Evolutionary conservation across 352 stramenopile genomes (phyloP), one percentile per base, ranked within the genome.

Genomic region (Phytophthora pini): DNA sequence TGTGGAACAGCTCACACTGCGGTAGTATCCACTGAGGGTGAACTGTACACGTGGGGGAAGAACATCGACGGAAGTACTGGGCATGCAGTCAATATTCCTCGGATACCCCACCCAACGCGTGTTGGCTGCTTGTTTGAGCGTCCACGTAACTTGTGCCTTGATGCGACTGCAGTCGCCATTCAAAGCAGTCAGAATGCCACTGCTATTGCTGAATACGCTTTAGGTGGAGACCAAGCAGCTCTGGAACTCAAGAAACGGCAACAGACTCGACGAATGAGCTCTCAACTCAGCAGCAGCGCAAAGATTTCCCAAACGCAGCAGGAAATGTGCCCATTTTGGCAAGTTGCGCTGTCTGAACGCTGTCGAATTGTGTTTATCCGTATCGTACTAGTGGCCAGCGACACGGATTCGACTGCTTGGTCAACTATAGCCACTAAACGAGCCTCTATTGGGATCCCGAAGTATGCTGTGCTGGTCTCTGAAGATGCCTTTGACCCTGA

Each of bases 301-400:
- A 60, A 60, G 5, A 87, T 79, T 31, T 54, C 79, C 0, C 82
- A 94, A 55, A 91, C 86, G 0, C 84, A 92, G 68, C 82, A 90
- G 39, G 86, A 94, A 50, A 49, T 80, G 24, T 92, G 80, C 76
- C 86, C 86, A 5, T 94, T 94, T 50, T 94, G 86, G 86, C 77
- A 94, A 36, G 71, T 85, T 3, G 49, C 58, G 12, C 41, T 90
- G 24, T 6, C 48, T 17, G 44, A 63, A 26, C 64, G 79, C 36
- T 77, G 74, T 50, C 76, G 76, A 4, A 80, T 91, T 32, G 70
- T 84, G 40, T 68, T 55, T 26, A 70, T 89, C 3, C 57, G 71
- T 0, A 60, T 90, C 4, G 48, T 76, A 2, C 40, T 84, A 15
- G 44, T 59, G 31, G 34, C 27, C 8, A 63, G 5, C 3, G 48